A percentile compares a stretch with the other conserved stretches of the same genome.
phyloP scores from a whole-genome alignment of 1,284 basidiomycete genomes.

The Ustilago nuda region DNA sequence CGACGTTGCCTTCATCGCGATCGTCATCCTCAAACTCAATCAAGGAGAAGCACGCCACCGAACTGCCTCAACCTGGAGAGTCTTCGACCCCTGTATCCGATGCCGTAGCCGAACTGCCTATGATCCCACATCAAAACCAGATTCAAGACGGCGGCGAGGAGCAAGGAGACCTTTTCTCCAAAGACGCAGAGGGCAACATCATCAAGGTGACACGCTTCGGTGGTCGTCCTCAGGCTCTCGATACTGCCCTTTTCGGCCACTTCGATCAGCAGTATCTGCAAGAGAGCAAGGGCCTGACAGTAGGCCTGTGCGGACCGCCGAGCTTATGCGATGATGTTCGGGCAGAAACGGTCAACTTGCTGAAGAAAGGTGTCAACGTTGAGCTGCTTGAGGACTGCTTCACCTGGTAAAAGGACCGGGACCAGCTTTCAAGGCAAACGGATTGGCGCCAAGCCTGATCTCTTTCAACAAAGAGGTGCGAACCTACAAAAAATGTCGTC shows the following conservation, averaged over 20 bases:
- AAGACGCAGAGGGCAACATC: constrained; percentile 1
- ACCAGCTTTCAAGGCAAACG: not conserved
- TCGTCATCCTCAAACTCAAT: constrained; percentile 10
- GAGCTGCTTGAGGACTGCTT: constrained; percentile 40
- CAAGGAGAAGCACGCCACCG: constrained; percentile 1
- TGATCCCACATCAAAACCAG: not conserved
- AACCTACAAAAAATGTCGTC: not conserved
- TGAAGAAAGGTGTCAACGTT: constrained; percentile 28
- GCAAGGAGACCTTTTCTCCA: not conserved
- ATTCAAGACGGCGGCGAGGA: not conserved
- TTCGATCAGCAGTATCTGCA: constrained; percentile 11
- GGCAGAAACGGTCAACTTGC: constrained; percentile 23
- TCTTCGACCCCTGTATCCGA: constrained; percentile 10
- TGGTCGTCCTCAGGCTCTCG: constrained; percentile 15
- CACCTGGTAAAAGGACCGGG: constrained; percentile 20
- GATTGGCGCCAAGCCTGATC: not conserved
- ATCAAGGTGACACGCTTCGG: constrained; percentile 5
- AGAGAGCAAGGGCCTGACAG: constrained; percentile 14
- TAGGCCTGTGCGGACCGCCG: constrained; percentile 32
- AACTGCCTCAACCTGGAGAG: not conserved
- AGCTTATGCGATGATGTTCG: constrained; percentile 41
- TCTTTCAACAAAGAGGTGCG: not conserved
- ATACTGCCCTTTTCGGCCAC: constrained; percentile 20
- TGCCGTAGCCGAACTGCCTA: not conserved
- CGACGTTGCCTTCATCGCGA: not conserved